Conservation (phyloP, 495 filamentous ascomycete genomes). For the Penicillium fimorum region DNA sequence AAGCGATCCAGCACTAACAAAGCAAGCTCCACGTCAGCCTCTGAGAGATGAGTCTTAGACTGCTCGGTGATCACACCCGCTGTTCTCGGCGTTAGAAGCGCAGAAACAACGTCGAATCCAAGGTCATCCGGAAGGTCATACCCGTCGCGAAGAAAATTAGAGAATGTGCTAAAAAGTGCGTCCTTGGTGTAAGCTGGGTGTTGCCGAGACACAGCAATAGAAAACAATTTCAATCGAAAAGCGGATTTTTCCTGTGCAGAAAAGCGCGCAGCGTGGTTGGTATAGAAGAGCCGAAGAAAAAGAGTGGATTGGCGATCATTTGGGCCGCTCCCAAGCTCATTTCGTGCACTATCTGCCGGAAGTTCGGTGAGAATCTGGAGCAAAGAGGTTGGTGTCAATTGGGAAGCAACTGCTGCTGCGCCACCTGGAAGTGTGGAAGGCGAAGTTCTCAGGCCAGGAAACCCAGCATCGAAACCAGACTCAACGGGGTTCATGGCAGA, state of each 20-base stretch:
- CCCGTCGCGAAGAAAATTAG: constrained; percentile 31
- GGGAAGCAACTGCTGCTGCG: constrained; percentile 9
- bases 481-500: background rate
- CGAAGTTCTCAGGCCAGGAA: background rate
- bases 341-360: constrained; percentile 28
- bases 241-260: constrained; percentile 32
- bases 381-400: constrained; percentile 25
- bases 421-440: background rate
- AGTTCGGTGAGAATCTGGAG: constrained; percentile 36
- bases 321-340: constrained; percentile 40
- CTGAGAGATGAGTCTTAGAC: constrained; percentile 16
- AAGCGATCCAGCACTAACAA: constrained; percentile 49
- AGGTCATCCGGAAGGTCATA: constrained; percentile 37
- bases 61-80: constrained; percentile 5
- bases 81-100: constrained; percentile 33
- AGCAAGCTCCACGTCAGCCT: constrained; percentile 37
- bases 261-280: constrained; percentile 26
- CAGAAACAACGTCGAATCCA: constrained; percentile 35
- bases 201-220: constrained; percentile 36
- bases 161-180: constrained; percentile 30
- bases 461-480: background rate
- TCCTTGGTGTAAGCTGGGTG: constrained; percentile 41
- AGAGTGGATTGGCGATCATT: constrained; percentile 46
- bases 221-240: constrained; percentile 35
- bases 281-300: constrained; percentile 50